Base-by-base conservation (phyloP, 306 rosid genomes). In the Urtica urens region DNA sequence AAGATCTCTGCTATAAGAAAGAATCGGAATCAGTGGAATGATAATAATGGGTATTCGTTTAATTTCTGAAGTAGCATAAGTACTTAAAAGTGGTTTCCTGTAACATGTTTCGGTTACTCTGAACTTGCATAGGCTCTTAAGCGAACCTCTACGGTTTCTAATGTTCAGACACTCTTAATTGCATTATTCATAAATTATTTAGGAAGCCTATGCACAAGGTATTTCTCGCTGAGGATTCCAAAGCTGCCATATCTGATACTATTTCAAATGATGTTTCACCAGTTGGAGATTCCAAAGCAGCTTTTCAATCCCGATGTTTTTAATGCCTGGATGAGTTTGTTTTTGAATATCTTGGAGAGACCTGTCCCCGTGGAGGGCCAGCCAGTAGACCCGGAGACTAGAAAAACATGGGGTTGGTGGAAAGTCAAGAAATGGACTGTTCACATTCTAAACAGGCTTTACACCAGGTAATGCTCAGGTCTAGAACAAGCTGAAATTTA, bases 351-450 rank as follows among this genome's bases (percentile, higher is more conserved):
- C 45, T 65, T 90, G 78, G 95, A 81, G 73, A 85, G 94, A 55
- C 81, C 95, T 10, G 99, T 90, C 16, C 99, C 99, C 22, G 40
- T 64, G 44, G 99, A 90, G 69, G 99, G 99, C 49, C 87, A 85
- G 67, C 94, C 99, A 51, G 56, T 61, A 25, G 96, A 90, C 67
- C 94, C 87, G 0, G 95, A 90, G 40, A 71, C 71, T 49, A 66
- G 90, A 64, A 90, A 90, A 66, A 62, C 96, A 55, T 90, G 99
- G 99, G 99, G 81, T 23, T 85, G 99, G 99, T 90, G 99, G 99
- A 90, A 90, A 78, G 99, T 85, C 76, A 90, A 85, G 84, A 90
- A 90, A 63, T 85, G 99, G 99, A 90, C 99, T 7, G 88, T 85
- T 55, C 99, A 82, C 60, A 90, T 90, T 64, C 60, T 90, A 44